Base-by-base conservation (phyloP, 2,329 filamentous ascomycete genomes). In the Golovinomyces cichoracearum region DNA sequence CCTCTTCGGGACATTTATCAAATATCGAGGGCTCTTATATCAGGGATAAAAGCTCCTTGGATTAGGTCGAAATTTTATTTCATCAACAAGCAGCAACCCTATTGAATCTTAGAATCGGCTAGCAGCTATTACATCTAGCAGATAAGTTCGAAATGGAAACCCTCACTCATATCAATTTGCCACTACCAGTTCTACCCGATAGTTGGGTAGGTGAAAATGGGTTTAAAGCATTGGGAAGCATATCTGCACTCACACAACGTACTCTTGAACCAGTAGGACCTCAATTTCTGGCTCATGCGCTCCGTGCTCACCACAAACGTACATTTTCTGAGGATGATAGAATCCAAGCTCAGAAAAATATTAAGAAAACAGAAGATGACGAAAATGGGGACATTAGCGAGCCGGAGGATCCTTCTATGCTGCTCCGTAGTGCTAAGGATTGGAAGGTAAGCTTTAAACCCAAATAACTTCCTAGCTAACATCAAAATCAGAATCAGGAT, bases 291-390 rank as follows among this genome's bases (percentile, higher is more conserved):
- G 90, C 90, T 57, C 86, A 95, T 66, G 90, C 90, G 59, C 86
- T 90, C 62, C 82, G 90, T 66, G 83, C 85, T 66, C 81, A 86
- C 55, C 86, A 95, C 68, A 84, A 93, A 71, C 85, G 90, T 61
- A 98, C 90, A 47, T 98, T 98, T 68, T 93, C 83, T 60, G 88
- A 98, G 68, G 90, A 98, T 66, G 90, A 98, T 65, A 82, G 86
- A 56, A 92, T 98, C 62, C 84, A 94, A 69, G 90, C 90, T 45
- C 82, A 92, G 66, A 78, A 92, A 65, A 85, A 80, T 57, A 85
- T 86, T 62, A 93, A 92, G 76, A 94, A 93, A 66, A 77, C 92
- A 49, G 88, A 95, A 66, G 82, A 90, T 54, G 82, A 84, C 49
- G 84, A 94, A 50, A 78, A 79, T 54, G 83, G 80, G 60, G 86